phyloP scores from a whole-genome alignment of 805 yeast species.

The Candida nanaspora region DNA sequence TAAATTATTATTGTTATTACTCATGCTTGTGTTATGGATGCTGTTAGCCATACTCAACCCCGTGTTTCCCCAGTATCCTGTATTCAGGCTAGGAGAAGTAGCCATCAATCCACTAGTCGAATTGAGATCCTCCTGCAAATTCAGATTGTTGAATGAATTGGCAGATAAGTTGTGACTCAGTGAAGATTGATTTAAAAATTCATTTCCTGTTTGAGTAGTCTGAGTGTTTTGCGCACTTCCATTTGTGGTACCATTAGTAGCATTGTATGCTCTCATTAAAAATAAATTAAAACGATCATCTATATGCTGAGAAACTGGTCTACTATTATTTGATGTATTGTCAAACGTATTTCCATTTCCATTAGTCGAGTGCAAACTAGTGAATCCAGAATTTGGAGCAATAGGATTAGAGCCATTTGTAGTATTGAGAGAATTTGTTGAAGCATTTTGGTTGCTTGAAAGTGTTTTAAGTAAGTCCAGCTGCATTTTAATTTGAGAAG shows the following conservation, averaged over 20 bases:
- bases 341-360: neutral
- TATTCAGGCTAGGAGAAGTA: too few species aligned
- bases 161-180: neutral
- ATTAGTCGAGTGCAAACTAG: too few species aligned
- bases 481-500: slow-evolving; percentile 18
- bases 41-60: neutral
- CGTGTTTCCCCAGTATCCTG: neutral
- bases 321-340: neutral
- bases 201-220: too few species aligned
- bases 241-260: neutral
- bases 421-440: neutral
- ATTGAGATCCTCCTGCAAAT: neutral
- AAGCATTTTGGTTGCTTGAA: slow-evolving; percentile 1
- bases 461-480: slow-evolving; percentile 8
- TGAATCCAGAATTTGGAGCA: too few species aligned
- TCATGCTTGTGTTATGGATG: too few species aligned
- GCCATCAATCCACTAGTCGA: neutral
- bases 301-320: slow-evolving; percentile 6
- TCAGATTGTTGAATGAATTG: slow-evolving; percentile 4
- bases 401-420: neutral
- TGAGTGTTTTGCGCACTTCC: neutral
- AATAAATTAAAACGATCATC: slow-evolving; percentile 26
- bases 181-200: slow-evolving; percentile 5
- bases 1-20: neutral
- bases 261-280: slow-evolving; percentile 7